phyloP scores from a whole-genome alignment of 1,284 basidiomycete genomes.

The Fomes fomentarius region DNA sequence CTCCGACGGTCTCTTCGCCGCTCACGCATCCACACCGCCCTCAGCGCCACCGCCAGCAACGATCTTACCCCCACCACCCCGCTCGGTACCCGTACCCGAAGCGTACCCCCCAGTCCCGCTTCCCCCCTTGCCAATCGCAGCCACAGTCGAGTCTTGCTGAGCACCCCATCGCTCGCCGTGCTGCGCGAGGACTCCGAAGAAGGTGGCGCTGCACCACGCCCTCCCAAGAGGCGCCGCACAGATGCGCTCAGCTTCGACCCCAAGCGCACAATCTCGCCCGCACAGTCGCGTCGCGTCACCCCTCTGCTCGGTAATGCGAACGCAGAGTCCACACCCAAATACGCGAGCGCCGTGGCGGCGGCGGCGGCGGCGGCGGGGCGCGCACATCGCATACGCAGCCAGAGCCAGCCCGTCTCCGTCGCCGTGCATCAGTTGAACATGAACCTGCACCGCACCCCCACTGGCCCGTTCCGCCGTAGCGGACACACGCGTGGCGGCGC shows the following conservation, averaged over 20 bases:
- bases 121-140: slow-evolving; percentile 23
- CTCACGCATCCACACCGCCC: neutral
- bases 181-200: slow-evolving; percentile 23
- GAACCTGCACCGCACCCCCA: neutral
- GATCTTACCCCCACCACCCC: neutral
- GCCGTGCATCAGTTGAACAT: too few relatives aligned
- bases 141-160: slow-evolving; percentile 11
- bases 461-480: neutral
- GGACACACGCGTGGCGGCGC: neutral
- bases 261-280: slow-evolving; percentile 22
- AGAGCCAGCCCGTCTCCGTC: neutral
- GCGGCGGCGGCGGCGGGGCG: too few relatives aligned
- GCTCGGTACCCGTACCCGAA: neutral
- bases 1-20: slow-evolving; percentile 6
- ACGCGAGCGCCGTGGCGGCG: too few relatives aligned
- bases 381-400: slow-evolving; percentile 22
- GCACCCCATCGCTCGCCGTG: slow-evolving; percentile 18
- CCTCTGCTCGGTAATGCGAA: slow-evolving; percentile 11
- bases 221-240: slow-evolving; percentile 24
- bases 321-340: slow-evolving; percentile 1
- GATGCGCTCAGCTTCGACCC: slow-evolving; percentile 2
- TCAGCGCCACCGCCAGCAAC: neutral
- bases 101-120: slow-evolving; percentile 15
- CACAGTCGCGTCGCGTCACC: slow-evolving; percentile 25
- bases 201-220: slow-evolving; percentile 5